These are phyloP conservation scores for Polytrichum commune DNA, from an alignment of 225 moss, liverwort and hornwort genomes.

Conservation along the genomic window DNA sequence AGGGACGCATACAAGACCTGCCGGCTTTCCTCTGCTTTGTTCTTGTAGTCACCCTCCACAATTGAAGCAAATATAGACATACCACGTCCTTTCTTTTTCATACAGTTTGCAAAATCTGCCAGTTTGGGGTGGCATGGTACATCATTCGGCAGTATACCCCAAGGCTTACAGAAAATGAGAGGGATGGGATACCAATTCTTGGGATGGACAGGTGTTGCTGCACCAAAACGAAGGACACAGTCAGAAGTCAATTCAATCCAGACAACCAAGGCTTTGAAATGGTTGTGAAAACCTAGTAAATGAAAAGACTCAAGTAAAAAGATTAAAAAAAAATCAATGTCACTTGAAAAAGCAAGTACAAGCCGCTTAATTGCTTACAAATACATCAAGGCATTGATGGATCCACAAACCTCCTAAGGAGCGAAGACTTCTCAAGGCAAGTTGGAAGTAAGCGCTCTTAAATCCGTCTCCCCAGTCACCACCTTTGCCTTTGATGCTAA, in stretches of 20 bases:
- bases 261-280: too few relatives aligned
- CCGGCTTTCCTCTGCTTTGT: conserved; percentile 86
- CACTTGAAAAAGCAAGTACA: too few relatives aligned
- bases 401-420: conserved; percentile 75
- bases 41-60: conserved; percentile 92
- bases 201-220: conserved; percentile 98
- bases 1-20: conserved; percentile 18
- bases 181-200: conserved; percentile 99
- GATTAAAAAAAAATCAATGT: too few relatives aligned
- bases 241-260: too few relatives aligned
- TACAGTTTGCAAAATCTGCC: conserved; percentile 98
- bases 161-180: conserved; percentile 95
- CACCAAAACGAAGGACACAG: conserved; percentile 1
- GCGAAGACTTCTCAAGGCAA: conserved; percentile 96
- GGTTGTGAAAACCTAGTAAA: too few relatives aligned
- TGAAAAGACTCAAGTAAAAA: too few relatives aligned
- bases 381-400: background rate
- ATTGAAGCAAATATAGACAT: conserved; percentile 99
- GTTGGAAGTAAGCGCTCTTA: conserved; percentile 99
- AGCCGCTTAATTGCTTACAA: too few relatives aligned
- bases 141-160: conserved; percentile 95
- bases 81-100: conserved; percentile 99
- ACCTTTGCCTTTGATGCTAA: conserved; percentile 99
- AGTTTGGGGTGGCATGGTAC: conserved; percentile 98
- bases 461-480: conserved; percentile 99